Conservation (phyloP, 2,329 filamentous ascomycete species). For the Penicillium sp. region DNA sequence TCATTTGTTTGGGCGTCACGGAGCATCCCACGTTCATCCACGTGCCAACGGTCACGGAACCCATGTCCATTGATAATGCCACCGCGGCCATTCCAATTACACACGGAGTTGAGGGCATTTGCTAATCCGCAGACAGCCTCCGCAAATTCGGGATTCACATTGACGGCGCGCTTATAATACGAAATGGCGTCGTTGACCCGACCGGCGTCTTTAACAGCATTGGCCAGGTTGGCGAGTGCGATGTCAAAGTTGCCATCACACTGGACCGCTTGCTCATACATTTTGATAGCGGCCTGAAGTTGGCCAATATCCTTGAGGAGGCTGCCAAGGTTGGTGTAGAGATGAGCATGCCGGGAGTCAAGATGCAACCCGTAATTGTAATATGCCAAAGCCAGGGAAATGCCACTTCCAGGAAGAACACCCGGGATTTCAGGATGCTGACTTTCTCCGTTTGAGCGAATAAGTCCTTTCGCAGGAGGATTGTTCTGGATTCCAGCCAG, state of each 20-base stretch:
- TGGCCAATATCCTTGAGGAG: slow-evolving; percentile 96
- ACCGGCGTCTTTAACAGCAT: slow-evolving; percentile 96
- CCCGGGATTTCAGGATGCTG: slow-evolving; percentile 68
- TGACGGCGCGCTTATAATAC: slow-evolving; percentile 89
- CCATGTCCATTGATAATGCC: slow-evolving; percentile 77
- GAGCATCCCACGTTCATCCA: slow-evolving; percentile 81
- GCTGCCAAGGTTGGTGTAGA: slow-evolving; percentile 96
- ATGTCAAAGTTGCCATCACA: slow-evolving; percentile 98
- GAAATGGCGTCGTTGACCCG: slow-evolving; percentile 87
- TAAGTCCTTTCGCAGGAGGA: slow-evolving; percentile 43
- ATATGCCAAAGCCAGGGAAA: slow-evolving; percentile 86
- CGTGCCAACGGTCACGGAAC: slow-evolving; percentile 87
- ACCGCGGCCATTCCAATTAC: slow-evolving; percentile 88
- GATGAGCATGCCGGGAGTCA: slow-evolving; percentile 87
- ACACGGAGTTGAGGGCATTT: slow-evolving; percentile 94
- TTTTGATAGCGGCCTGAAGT: slow-evolving; percentile 85
- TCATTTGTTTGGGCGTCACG: slow-evolving; percentile 69
- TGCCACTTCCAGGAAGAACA: slow-evolving; percentile 80
- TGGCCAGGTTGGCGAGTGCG: slow-evolving; percentile 91
- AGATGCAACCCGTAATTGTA: slow-evolving; percentile 92
- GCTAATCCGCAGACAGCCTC: slow-evolving; percentile 95
- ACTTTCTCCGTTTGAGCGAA: slow-evolving; percentile 41
- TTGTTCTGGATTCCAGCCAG: slow-evolving; percentile 90
- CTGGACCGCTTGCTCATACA: slow-evolving; percentile 93
- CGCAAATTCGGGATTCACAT: slow-evolving; percentile 91